A percentile compares a stretch with the other conserved stretches of the same genome.
Evolutionary conservation across 495 filamentous ascomycete genomes (phyloP).

Genomic region (Penicillium flavigenum): DNA sequence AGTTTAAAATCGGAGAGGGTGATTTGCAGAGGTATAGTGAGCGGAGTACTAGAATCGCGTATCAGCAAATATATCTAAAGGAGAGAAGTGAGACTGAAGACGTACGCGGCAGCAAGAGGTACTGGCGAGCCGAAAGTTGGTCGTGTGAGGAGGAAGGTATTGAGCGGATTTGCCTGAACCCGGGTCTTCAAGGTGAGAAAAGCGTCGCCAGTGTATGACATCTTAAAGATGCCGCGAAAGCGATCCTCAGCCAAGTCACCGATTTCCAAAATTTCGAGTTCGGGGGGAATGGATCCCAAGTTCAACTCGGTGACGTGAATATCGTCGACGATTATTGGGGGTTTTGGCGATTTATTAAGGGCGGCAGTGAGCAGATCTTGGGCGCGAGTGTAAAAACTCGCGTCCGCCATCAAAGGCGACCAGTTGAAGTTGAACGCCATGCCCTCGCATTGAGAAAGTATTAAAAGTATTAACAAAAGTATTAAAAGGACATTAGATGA

Average conservation of each 20-base stretch:
- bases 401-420: conserved; percentile 96
- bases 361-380: conserved; percentile 92
- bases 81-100: conserved; percentile 5
- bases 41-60: conserved; percentile 53
- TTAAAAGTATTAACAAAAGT: conserved; percentile 4
- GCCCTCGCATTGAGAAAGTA: conserved; percentile 36
- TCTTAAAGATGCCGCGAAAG: conserved; percentile 97
- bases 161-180: conserved; percentile 96
- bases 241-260: conserved; percentile 95
- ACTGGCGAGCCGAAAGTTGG: conserved; percentile 89
- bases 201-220: conserved; percentile 95
- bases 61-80: conserved; percentile 17
- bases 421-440: conserved; percentile 99
- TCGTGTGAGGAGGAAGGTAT: conserved; percentile 89
- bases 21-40: conserved; percentile 95
- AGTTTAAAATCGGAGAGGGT: conserved; percentile 94
- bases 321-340: conserved; percentile 98
- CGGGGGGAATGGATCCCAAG: conserved; percentile 85
- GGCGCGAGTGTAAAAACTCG: conserved; percentile 81
- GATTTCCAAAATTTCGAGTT: conserved; percentile 94
- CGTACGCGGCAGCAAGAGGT: conserved; percentile 83
- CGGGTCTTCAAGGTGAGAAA: conserved; percentile 90
- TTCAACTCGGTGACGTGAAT: conserved; percentile 98
- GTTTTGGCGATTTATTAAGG: conserved; percentile 96
- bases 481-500: conserved; percentile 1